Evolutionary conservation across 2,329 filamentous ascomycete genomes (phyloP).

Genomic region (Aureobasidium lini): DNA sequence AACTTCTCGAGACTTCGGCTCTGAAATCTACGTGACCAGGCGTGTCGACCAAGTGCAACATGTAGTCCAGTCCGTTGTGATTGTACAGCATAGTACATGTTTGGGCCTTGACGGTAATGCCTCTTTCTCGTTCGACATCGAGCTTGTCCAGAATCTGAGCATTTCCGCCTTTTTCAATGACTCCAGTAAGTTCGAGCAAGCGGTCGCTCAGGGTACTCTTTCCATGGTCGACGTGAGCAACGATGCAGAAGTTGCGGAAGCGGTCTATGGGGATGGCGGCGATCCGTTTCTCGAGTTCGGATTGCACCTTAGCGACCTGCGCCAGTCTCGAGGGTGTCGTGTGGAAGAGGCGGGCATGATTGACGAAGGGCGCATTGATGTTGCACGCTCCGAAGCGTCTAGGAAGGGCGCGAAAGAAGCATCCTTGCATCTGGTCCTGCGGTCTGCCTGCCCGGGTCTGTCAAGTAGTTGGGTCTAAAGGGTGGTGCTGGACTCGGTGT

Average conservation of each 20-base stretch:
- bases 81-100: constrained; percentile 97
- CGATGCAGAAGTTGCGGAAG: constrained; percentile 95
- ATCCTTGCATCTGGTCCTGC: constrained; percentile 40
- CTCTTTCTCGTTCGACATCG: constrained; percentile 90
- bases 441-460: constrained; percentile 4
- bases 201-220: constrained; percentile 94
- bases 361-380: constrained; percentile 12
- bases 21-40: constrained; percentile 97
- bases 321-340: constrained; percentile 27
- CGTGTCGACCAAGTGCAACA: constrained; percentile 92
- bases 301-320: constrained; percentile 31
- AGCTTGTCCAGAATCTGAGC: constrained; percentile 97
- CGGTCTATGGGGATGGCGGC: constrained; percentile 68
- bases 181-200: constrained; percentile 86
- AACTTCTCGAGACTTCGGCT: constrained; percentile 90
- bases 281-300: constrained; percentile 58
- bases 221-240: constrained; percentile 97
- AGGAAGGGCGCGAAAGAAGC: constrained; percentile 35
- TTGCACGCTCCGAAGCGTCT: constrained; percentile 32
- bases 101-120: constrained; percentile 98
- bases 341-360: constrained; percentile 21
- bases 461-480: not conserved
- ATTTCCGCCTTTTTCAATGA: constrained; percentile 76
- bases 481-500: not conserved
- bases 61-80: constrained; percentile 75